phyloP scores from a whole-genome alignment of 2,329 filamentous ascomycete genomes.

The Dactylellina haptotyla region DNA sequence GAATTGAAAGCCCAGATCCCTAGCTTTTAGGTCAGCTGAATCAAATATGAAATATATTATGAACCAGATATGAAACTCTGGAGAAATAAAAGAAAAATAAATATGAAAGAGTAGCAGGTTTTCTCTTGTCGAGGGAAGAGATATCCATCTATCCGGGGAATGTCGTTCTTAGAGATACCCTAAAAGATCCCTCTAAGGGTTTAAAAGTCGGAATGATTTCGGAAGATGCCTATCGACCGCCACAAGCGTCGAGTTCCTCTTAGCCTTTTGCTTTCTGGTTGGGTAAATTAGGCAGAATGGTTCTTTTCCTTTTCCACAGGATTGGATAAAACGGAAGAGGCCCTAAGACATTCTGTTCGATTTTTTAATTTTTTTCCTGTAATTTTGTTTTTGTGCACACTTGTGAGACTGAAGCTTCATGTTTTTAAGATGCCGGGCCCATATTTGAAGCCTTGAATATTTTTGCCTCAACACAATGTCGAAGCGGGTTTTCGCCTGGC shows the following conservation, averaged over 20 bases:
- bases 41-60: constrained; percentile 9
- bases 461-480: constrained; percentile 51
- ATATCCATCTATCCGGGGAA: constrained; percentile 43
- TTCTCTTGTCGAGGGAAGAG: neutral
- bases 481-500: constrained; percentile 7
- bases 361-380: neutral
- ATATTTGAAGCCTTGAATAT: neutral
- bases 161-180: constrained; percentile 7
- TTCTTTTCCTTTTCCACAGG: neutral
- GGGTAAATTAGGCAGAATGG: constrained; percentile 53
- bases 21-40: constrained; percentile 45
- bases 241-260: constrained; percentile 34
- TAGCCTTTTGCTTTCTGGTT: constrained; percentile 26
- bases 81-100: too few species aligned
- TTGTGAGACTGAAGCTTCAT: too few species aligned
- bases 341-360: constrained; percentile 1
- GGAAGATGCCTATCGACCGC: constrained; percentile 34
- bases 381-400: neutral
- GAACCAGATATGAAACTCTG: neutral
- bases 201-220: constrained; percentile 52
- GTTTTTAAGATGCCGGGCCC: neutral
- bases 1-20: neutral
- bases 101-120: too few species aligned
- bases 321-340: constrained; percentile 30
- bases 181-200: constrained; percentile 1